Conservation (phyloP, 75 land plant species). For the Chamaecyparis obtusa region DNA sequence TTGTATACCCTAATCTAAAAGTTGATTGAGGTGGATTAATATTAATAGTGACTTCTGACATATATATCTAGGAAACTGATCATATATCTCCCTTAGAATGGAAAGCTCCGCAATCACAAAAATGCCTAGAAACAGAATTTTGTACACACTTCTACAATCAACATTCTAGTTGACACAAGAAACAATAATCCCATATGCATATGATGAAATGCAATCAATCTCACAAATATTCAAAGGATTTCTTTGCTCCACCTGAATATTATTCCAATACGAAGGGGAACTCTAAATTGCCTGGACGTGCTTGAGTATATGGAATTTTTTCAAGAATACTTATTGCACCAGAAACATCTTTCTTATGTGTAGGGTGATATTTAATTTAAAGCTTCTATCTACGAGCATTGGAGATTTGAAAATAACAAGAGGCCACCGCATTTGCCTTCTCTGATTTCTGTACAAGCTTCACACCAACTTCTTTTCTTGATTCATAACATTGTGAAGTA, state of each 20-base stretch:
- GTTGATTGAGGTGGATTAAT: not conserved
- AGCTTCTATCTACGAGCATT: conserved; percentile 6
- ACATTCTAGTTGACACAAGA: conserved; percentile 49
- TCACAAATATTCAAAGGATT: conserved; percentile 40
- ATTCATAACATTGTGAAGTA: conserved; percentile 39
- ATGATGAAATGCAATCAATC: conserved; percentile 67
- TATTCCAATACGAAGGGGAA: conserved; percentile 18
- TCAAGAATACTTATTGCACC: conserved; percentile 12
- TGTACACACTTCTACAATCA: conserved; percentile 19
- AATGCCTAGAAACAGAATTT: conserved; percentile 11
- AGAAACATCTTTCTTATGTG: conserved; percentile 4
- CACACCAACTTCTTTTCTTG: conserved; percentile 52
- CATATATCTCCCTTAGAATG: not conserved
- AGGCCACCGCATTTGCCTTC: conserved; percentile 68
- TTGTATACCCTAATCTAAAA: not conserved
- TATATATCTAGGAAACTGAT: not conserved
- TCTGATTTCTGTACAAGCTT: conserved; percentile 41
- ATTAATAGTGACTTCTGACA: not conserved
- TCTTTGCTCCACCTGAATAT: conserved; percentile 27
- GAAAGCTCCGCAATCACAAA: not conserved
- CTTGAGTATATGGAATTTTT: not conserved
- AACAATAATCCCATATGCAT: conserved; percentile 71
- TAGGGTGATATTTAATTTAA: not conserved
- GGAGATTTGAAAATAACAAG: conserved; percentile 25
- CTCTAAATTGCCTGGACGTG: not conserved